Conservation (phyloP, 73 alveolate species). For the Paramecium primaurelia region DNA sequence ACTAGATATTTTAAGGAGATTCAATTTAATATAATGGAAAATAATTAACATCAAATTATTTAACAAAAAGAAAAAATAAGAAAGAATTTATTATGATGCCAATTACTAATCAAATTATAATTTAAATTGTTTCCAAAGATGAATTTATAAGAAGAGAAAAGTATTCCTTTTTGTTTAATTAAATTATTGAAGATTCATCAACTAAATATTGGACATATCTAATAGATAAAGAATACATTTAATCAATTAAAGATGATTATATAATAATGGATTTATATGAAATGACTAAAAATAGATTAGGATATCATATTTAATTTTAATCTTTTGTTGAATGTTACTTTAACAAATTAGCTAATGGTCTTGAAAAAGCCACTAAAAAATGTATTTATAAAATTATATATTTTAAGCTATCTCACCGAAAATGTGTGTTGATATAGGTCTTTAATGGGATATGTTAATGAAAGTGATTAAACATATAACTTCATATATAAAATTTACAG, state of each 20-base stretch:
- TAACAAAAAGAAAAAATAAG: neutral
- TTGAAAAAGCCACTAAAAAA: constrained; percentile 9
- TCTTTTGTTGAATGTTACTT: constrained; percentile 31
- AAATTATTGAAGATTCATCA: neutral
- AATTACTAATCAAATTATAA: neutral
- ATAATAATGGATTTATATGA: neutral
- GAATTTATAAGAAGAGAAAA: constrained; percentile 25
- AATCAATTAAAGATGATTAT: neutral
- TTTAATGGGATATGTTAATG: constrained; percentile 15
- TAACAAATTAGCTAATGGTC: neutral
- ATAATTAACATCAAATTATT: neutral
- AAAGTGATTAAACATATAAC: neutral
- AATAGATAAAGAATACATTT: neutral
- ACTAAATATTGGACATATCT: neutral
- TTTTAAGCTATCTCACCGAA: neutral
- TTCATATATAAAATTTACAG: neutral
- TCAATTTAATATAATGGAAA: neutral
- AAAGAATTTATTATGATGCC: neutral
- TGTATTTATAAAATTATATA: neutral
- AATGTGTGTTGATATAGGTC: neutral
- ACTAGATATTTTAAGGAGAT: neutral
- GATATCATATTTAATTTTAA: neutral
- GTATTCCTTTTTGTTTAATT: neutral
- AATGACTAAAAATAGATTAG: neutral
- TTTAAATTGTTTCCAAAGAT: constrained; percentile 4